Evolutionary conservation across 2,329 filamentous ascomycete genomes (phyloP).

Genomic region (Penicillium freii): DNA sequence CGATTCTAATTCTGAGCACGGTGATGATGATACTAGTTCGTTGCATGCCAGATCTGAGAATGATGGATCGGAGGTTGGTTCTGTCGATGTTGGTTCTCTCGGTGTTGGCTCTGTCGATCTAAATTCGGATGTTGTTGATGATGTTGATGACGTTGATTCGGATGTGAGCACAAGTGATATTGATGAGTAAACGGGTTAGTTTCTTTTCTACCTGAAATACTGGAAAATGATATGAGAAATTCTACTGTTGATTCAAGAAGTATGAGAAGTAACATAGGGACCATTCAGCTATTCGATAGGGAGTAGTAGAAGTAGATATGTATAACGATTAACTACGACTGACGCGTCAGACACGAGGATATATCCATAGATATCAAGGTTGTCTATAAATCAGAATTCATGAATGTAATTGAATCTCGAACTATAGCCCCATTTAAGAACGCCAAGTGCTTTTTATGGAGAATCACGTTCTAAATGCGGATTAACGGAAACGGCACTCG

Average conservation of each 20-base stretch:
- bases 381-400: background rate
- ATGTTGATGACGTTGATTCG: background rate
- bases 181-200: background rate
- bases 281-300: background rate
- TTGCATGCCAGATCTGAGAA: background rate
- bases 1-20: background rate
- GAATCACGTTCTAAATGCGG: background rate
- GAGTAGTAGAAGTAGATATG: background rate
- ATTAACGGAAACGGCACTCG: conserved; percentile 6
- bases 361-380: background rate
- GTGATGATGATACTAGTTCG: background rate
- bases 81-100: background rate
- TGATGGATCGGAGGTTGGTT: background rate
- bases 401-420: too few species aligned
- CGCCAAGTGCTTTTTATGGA: background rate
- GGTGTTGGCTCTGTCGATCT: background rate
- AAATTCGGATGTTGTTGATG: background rate
- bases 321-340: background rate
- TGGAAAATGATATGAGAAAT: background rate
- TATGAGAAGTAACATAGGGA: background rate
- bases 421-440: background rate
- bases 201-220: background rate
- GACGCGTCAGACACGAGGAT: background rate
- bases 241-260: background rate
- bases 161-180: background rate